Evolutionary conservation across 2,329 filamentous ascomycete genomes (phyloP), one percentile per base, ranked within the genome.

Genomic region (Fusarium liriodendri): DNA sequence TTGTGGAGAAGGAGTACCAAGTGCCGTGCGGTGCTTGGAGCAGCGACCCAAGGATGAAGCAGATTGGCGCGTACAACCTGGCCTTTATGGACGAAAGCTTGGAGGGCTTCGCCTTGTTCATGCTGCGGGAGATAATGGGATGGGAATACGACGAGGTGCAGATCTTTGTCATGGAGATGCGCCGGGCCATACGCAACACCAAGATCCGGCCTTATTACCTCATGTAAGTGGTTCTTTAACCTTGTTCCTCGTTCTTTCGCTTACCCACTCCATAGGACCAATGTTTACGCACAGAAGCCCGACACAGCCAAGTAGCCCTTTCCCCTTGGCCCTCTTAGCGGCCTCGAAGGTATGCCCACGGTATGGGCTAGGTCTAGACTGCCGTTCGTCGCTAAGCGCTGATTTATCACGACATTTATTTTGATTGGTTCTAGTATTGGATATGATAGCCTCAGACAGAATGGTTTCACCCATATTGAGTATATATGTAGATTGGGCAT

Each of bases 11-110:
- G 25, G 61, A 66, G 4, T 76, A 69, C 22, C 67, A 74, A 9
- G 33, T 74, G 2, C 75, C 72, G 0, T 52, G 68, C 3, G 72
- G 75, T 16, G 45, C n/a, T 13, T 77, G 75, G 75, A 69, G 64
- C 14, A 69, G 70, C 8, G 72, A 77, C 18, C 45, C 63, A 4
- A 74, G n/a, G 13, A 45, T 76, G 42, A 76, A 74, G 54, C 22
- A 68, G 14, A 62, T 76, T 32, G 75, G 69, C n/a, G n/a, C 38
- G 6, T 40, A 18, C 3, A 42, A 33, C 29, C 35, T 66, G 1
- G 54, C 50, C 0, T 73, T 73, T 9, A 62, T 69, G 27, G 55
- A 69, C 5, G 62, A 66, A 47, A 71, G 70, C 20, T 27, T 71
- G 8, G 68, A 73, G 13, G 68, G 68, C 1, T 71, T 69, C 13